Evolutionary conservation across 2,329 filamentous ascomycete genomes (phyloP).

Genomic region (Nannizziopsis barbatae): DNA sequence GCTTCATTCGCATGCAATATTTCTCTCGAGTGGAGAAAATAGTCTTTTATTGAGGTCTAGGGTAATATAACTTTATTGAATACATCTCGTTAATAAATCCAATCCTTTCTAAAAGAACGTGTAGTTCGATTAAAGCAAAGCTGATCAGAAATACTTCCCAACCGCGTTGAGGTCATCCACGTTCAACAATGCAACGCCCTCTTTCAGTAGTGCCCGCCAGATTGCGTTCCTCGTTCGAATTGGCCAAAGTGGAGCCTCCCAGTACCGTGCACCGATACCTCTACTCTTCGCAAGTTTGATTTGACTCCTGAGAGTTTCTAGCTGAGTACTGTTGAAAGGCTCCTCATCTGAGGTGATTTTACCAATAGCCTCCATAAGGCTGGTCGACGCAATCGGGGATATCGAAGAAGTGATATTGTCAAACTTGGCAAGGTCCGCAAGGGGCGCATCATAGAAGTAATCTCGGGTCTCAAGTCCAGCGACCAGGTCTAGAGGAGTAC

Average conservation of each 20-base stretch:
- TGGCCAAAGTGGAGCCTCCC: slow-evolving; percentile 51
- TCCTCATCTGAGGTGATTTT: slow-evolving; percentile 31
- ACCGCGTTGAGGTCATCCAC: slow-evolving; percentile 51
- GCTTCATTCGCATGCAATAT: too few relatives aligned
- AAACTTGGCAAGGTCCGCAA: slow-evolving; percentile 35
- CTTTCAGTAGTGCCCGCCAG: slow-evolving; percentile 47
- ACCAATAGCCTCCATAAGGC: slow-evolving; percentile 38
- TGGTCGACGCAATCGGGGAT: slow-evolving; percentile 45
- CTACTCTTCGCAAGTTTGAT: slow-evolving; percentile 43
- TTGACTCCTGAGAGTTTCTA: slow-evolving; percentile 42
- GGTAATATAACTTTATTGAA: too few relatives aligned
- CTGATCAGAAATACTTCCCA: slow-evolving; percentile 11
- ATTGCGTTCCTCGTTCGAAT: slow-evolving; percentile 47
- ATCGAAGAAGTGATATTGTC: slow-evolving; percentile 39
- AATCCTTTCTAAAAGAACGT: too few relatives aligned
- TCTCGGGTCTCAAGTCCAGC: slow-evolving; percentile 37
- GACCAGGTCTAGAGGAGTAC: slow-evolving; percentile 42
- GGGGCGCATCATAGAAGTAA: slow-evolving; percentile 52
- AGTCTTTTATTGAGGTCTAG: too few relatives aligned
- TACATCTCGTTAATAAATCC: too few relatives aligned
- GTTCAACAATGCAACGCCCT: slow-evolving; percentile 52
- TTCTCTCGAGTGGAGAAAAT: too few relatives aligned
- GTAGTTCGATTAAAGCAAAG: not conserved
- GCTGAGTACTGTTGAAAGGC: slow-evolving; percentile 31
- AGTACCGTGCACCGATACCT: slow-evolving; percentile 52